phyloP scores from a whole-genome alignment of 495 filamentous ascomycete species.

The Baudoinia panamericana region DNA sequence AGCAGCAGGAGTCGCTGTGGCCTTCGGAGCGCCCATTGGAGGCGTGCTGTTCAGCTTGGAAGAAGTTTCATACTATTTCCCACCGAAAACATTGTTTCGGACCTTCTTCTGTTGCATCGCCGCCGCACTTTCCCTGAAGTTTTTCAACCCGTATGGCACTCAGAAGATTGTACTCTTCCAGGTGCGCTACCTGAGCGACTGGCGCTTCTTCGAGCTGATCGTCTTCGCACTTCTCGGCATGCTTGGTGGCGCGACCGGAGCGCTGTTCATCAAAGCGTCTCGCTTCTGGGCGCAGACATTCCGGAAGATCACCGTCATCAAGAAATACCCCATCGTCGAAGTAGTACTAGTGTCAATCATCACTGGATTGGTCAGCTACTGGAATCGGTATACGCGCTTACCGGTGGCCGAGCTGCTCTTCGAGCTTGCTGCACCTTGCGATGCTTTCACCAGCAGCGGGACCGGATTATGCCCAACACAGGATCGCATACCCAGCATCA shows the following conservation, averaged over 20 bases:
- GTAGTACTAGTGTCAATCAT: conserved; percentile 75
- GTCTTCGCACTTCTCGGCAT: conserved; percentile 76
- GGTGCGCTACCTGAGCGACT: conserved; percentile 83
- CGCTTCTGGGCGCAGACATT: conserved; percentile 80
- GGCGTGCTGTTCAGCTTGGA: conserved; percentile 57
- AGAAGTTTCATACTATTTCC: conserved; percentile 96
- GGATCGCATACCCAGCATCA: conserved; percentile 58
- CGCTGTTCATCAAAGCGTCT: conserved; percentile 93
- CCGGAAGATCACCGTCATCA: conserved; percentile 66
- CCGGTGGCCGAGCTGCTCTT: conserved; percentile 83
- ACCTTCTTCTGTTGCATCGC: conserved; percentile 98
- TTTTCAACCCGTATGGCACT: conserved; percentile 90
- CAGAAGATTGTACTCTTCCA: conserved; percentile 94
- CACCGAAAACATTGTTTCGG: conserved; percentile 92
- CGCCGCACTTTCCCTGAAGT: conserved; percentile 79
- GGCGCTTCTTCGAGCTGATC: conserved; percentile 82
- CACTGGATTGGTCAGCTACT: conserved; percentile 77
- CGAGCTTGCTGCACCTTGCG: conserved; percentile 80
- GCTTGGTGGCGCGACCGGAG: conserved; percentile 71
- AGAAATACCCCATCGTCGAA: conserved; percentile 71
- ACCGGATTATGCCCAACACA: conserved; percentile 66
- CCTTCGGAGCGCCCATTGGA: conserved; percentile 85
- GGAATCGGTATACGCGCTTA: conserved; percentile 82
- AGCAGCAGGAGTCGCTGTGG: conserved; percentile 84
- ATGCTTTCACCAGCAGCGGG: conserved; percentile 42